Percentiles rank a stretch among this genome's conserved stretches.
phyloP scores from a whole-genome alignment of 768 basidiomycete species.

The Xanthoconium stramineum region DNA sequence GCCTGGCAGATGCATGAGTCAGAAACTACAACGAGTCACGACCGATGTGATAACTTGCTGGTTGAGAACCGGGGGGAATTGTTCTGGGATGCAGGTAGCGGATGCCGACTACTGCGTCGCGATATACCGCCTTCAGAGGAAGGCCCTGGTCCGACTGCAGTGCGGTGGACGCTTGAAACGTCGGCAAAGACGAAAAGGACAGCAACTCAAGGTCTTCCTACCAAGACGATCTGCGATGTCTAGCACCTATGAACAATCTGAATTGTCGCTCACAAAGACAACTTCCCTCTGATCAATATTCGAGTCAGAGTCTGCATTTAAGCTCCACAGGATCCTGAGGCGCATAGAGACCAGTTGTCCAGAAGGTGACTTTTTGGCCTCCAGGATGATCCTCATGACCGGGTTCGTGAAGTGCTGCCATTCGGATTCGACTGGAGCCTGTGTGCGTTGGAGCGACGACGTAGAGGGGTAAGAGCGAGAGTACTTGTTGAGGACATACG shows the following conservation, averaged over 20 bases:
- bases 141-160: conserved; percentile 46
- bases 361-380: conserved; percentile 49
- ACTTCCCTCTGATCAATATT: conserved; percentile 52
- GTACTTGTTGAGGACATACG: conserved; percentile 60
- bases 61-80: conserved; percentile 24
- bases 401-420: conserved; percentile 84
- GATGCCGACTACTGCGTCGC: conserved; percentile 69
- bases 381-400: conserved; percentile 57
- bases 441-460: conserved; percentile 11
- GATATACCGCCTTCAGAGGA: conserved; percentile 80
- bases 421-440: conserved; percentile 39
- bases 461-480: conserved; percentile 56
- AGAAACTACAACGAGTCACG: neutral
- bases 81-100: conserved; percentile 61
- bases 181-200: conserved; percentile 52
- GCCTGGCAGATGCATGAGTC: conserved; percentile 38
- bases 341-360: conserved; percentile 61
- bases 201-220: conserved; percentile 80
- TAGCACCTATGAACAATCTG: neutral
- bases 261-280: conserved; percentile 53
- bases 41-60: conserved; percentile 24
- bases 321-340: conserved; percentile 61
- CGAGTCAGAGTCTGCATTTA: conserved; percentile 39
- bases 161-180: conserved; percentile 26
- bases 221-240: conserved; percentile 4